Evolutionary conservation across 2,329 filamentous ascomycete species (phyloP).

Genomic region (Coniochaeta prunicola): DNA sequence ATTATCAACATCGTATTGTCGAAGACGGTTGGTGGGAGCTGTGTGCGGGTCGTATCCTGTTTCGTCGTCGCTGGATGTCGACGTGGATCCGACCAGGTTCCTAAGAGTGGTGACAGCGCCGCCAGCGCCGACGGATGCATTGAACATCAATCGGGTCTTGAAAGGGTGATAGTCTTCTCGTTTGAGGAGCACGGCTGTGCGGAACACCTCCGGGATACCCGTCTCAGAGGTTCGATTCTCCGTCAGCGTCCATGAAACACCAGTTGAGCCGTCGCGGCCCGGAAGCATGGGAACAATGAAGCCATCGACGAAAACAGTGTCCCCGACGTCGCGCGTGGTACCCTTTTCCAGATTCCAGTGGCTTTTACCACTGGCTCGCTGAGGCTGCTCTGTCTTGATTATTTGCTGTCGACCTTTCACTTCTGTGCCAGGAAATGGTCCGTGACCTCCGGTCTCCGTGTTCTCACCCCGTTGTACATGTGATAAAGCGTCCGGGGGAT

Average conservation of each 20-base stretch:
- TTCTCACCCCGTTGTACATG: slow-evolving; percentile 16
- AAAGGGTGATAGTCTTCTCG: neutral
- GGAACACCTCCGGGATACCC: neutral
- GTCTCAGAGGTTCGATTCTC: neutral
- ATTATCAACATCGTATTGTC: neutral
- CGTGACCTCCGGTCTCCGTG: slow-evolving; percentile 16
- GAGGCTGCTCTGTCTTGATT: slow-evolving; percentile 62
- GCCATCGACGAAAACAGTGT: neutral
- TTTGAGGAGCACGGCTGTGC: neutral
- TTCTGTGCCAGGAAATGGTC: slow-evolving; percentile 10
- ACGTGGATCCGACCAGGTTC: neutral
- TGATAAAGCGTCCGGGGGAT: slow-evolving; percentile 16
- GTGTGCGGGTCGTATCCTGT: neutral
- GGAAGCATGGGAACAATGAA: no score
- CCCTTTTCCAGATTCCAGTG: slow-evolving; percentile 6
- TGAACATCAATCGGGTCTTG: neutral
- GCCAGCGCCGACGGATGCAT: neutral
- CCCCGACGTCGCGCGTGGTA: neutral
- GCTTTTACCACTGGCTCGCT: slow-evolving; percentile 31
- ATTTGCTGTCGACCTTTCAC: slow-evolving; percentile 32
- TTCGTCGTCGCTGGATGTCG: neutral
- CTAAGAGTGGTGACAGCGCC: neutral
- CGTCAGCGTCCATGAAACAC: neutral
- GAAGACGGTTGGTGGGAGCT: neutral
- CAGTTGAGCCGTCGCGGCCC: neutral